These are phyloP conservation scores for Hymenoscyphus linearis DNA, from an alignment of 2,329 filamentous ascomycete genomes.

Conservation along the genomic window DNA sequence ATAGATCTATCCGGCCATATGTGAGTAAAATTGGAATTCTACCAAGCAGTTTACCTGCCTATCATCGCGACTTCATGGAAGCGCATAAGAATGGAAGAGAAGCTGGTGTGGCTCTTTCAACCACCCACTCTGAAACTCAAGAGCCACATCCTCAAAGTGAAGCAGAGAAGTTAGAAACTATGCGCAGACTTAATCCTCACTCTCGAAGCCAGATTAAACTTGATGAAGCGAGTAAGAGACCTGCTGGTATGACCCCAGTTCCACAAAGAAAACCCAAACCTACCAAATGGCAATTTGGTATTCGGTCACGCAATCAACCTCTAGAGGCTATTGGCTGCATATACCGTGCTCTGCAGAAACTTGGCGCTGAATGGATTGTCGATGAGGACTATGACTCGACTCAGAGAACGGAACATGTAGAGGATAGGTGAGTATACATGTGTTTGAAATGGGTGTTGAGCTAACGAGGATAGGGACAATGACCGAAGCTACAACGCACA, in stretches of 20 bases:
- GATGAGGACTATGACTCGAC: constrained; percentile 47
- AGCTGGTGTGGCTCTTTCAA: constrained; percentile 33
- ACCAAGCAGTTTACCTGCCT: constrained; percentile 83
- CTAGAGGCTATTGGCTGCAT: constrained; percentile 93
- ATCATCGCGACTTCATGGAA: constrained; percentile 88
- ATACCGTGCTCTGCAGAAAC: constrained; percentile 82
- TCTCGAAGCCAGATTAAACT: constrained; percentile 65
- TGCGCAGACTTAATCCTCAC: constrained; percentile 79
- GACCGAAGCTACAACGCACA: constrained; percentile 38
- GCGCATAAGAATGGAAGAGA: constrained; percentile 53
- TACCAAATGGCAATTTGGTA: constrained; percentile 96
- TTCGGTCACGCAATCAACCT: constrained; percentile 87
- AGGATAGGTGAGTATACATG: constrained; percentile 34
- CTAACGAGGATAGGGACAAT: constrained; percentile 28
- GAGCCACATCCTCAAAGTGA: constrained; percentile 44
- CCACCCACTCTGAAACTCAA: constrained; percentile 37
- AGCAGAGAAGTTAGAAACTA: constrained; percentile 76
- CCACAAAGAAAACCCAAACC: constrained; percentile 69
- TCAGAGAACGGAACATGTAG: constrained; percentile 38
- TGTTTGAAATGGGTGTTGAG: background rate
- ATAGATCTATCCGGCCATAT: constrained; percentile 30
- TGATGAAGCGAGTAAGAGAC: constrained; percentile 56
- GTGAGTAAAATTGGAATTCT: constrained; percentile 86
- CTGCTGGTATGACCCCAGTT: constrained; percentile 58
- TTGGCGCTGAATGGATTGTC: constrained; percentile 82